Base-by-base conservation (phyloP, 768 basidiomycete genomes). In the Suillus ampliporus region DNA sequence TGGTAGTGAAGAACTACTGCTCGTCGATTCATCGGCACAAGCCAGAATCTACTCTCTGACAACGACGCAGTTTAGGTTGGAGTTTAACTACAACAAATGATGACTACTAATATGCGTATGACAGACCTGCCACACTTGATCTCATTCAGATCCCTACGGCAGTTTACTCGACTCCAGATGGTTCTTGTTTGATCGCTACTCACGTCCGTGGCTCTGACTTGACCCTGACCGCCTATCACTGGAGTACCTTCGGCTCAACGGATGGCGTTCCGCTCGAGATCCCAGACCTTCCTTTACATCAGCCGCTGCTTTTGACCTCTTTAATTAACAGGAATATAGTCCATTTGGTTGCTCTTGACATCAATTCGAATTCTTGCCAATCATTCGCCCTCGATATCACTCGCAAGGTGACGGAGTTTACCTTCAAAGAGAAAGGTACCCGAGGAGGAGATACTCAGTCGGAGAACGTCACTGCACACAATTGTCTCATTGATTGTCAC, bases 401-500 rank as follows among this genome's bases (percentile, higher is more conserved):
- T 11, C 82, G 81, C 58, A 85, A 83, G 60, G 71, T 79, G 8
- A 87, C 86, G 1, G 84, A 87, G 60, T 86, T 85, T 63, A 80
- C 76, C 61, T 88, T 89, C 74, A 78, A 78, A 60, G 79, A 82
- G 60, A 82, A 77, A 37, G 80, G 78, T 1, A 46, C 43, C 21
- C 71, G 70, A 9, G 64, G 62, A 9, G 52, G 66, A 19, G 60
- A 67, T 26, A 63, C 47, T 26, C 64, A 70, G 11, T 61, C 57
- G 31, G 52, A 62, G 26, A 59, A 53, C 19, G 37, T 54, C 9
- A 79, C 78, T 3, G 65, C 70, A 9, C 80, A 87, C 62, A 89
- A 88, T 57, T 81, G 75, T 52, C 72, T 88, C 11, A 73, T 88
- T n/a, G 83, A 86, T 64, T 86, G 85, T 57, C 80, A 85, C 59